Conservation (phyloP, 306 rosid genomes). For the Castanea sativa region DNA sequence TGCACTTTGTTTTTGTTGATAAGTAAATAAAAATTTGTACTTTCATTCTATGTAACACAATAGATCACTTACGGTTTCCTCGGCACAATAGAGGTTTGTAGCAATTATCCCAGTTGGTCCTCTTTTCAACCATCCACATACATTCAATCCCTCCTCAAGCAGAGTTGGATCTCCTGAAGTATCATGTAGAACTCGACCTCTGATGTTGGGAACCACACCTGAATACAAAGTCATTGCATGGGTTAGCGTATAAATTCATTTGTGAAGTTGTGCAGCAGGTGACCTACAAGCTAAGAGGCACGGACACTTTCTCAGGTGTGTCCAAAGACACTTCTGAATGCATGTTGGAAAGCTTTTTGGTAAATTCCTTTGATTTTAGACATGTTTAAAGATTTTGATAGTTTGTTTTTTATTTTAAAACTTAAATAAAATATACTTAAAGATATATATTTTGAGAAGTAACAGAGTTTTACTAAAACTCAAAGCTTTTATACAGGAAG, state of each 20-base stretch:
- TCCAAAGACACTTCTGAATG: no score
- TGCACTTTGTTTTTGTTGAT: no score
- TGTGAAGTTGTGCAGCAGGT: neutral
- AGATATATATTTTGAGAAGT: no score
- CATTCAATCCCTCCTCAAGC: constrained; percentile 77
- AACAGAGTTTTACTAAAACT: no score
- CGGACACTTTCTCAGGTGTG: no score
- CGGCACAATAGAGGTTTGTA: constrained; percentile 84
- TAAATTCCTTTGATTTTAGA: neutral
- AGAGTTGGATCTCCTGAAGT: constrained; percentile 36
- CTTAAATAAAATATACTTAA: no score
- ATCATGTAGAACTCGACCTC: constrained; percentile 69
- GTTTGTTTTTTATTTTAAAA: no score
- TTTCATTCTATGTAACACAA: neutral
- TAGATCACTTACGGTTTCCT: constrained; percentile 71
- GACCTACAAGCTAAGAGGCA: neutral
- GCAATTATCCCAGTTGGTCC: constrained; percentile 98
- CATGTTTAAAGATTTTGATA: no score
- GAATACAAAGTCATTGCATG: constrained; percentile 27
- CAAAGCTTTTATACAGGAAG: no score
- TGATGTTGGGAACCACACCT: constrained; percentile 82
- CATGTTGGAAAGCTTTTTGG: neutral
- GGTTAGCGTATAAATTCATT: neutral
- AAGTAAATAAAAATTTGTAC: no score
- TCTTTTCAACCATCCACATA: constrained; percentile 96